Evolutionary conservation across 352 stramenopile species (phyloP).

Genomic region (Phytophthora aleatoria): DNA sequence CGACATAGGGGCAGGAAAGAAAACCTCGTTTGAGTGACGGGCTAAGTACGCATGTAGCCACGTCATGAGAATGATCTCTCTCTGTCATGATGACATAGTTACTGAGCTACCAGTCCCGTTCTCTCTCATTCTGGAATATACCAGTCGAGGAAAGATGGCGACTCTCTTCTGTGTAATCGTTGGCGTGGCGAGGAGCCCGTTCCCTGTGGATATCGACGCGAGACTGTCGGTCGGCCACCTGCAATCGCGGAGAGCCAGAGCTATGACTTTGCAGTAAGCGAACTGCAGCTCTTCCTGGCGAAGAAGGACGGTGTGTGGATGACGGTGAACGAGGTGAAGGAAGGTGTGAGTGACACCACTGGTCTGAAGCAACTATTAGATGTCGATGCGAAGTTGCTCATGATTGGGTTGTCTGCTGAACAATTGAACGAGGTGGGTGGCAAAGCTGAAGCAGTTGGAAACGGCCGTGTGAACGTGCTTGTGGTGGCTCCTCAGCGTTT

Average conservation of each 20-base stretch:
- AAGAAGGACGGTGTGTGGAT: not conserved
- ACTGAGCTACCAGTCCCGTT: too few relatives aligned
- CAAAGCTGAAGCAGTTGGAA: not conserved
- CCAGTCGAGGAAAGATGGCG: too few relatives aligned
- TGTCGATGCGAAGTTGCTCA: not conserved
- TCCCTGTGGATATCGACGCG: not conserved
- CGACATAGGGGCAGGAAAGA: not conserved
- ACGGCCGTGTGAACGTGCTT: not conserved
- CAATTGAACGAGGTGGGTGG: not conserved
- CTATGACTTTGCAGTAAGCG: not conserved
- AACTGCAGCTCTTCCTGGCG: conserved; percentile 2
- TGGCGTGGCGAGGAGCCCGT: not conserved
- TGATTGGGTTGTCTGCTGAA: not conserved
- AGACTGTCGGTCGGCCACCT: not conserved
- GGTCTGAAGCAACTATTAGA: not conserved
- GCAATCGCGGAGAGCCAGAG: not conserved
- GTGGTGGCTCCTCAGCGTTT: conserved; percentile 1
- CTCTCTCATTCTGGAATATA: too few relatives aligned
- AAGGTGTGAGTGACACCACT: not conserved
- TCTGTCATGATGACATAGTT: too few relatives aligned
- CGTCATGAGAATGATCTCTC: too few relatives aligned
- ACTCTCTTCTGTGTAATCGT: not conserved
- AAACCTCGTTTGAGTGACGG: not conserved
- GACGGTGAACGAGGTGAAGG: not conserved
- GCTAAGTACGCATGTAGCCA: not conserved